A percentile compares a stretch with the other conserved stretches of the same genome.
These are phyloP conservation scores for Termitomyces eurrhizus DNA, from an alignment of 768 basidiomycete species.

Conservation along the genomic window DNA sequence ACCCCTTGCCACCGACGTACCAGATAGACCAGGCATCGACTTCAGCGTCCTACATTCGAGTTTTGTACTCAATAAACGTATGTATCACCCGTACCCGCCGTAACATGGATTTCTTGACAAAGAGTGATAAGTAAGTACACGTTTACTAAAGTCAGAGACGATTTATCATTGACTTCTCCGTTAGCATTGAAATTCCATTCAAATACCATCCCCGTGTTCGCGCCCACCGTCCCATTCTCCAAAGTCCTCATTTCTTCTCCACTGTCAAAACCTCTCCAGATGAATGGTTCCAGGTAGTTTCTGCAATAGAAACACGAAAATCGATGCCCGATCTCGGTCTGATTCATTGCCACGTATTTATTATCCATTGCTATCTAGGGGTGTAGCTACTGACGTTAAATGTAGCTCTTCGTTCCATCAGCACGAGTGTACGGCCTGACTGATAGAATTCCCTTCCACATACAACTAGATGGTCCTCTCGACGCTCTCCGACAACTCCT, in stretches of 20 bases:
- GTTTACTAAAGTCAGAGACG: neutral
- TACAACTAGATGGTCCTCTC: conserved; percentile 53
- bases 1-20: conserved; percentile 49
- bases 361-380: neutral
- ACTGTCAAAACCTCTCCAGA: conserved; percentile 60
- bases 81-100: conserved; percentile 33
- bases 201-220: conserved; percentile 50
- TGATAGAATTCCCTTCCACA: conserved; percentile 61
- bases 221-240: conserved; percentile 50
- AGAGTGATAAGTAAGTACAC: conserved; percentile 39
- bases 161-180: neutral
- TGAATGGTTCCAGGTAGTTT: conserved; percentile 56
- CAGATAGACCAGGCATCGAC: conserved; percentile 26
- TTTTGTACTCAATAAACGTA: conserved; percentile 44
- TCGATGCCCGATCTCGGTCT: conserved; percentile 29
- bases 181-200: conserved; percentile 47
- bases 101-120: conserved; percentile 42
- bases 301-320: conserved; percentile 35
- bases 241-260: conserved; percentile 46
- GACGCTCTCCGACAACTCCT: conserved; percentile 47
- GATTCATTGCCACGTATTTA: conserved; percentile 49
- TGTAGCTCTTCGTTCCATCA: conserved; percentile 42
- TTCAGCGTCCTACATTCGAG: conserved; percentile 36
- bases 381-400: neutral
- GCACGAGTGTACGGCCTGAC: conserved; percentile 51